Evolutionary conservation across 2,329 filamentous ascomycete genomes (phyloP).

Genomic region (Colletotrichum limetticola): DNA sequence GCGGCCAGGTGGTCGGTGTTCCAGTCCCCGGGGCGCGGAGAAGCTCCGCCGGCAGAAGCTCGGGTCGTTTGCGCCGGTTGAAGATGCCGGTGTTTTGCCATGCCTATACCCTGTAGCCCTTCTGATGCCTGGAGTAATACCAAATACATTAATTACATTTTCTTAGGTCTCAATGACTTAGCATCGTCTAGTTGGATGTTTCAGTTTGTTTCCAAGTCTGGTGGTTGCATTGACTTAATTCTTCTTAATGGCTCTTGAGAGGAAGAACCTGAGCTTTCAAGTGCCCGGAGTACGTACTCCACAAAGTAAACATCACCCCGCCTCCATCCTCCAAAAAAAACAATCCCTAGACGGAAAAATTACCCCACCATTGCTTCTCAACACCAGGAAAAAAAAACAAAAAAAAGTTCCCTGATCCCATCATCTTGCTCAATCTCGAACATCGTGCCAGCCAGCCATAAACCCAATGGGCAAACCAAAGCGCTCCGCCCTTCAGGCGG

Average conservation of each 20-base stretch:
- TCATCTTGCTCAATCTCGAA: neutral
- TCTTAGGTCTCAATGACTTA: too few relatives aligned
- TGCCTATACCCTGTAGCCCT: neutral
- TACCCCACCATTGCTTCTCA: slow-evolving; percentile 27
- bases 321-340: slow-evolving; percentile 14
- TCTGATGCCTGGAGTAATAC: neutral
- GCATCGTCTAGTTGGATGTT: neutral
- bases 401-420: slow-evolving; percentile 8
- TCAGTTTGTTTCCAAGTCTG: neutral
- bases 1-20: neutral
- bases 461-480: slow-evolving; percentile 60
- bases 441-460: too few relatives aligned
- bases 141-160: neutral
- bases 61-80: neutral
- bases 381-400: slow-evolving; percentile 16
- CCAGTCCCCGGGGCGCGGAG: neutral
- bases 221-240: neutral
- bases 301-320: neutral
- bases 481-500: slow-evolving; percentile 80
- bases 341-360: slow-evolving; percentile 2
- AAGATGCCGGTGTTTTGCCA: neutral
- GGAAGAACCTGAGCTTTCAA: neutral
- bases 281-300: neutral
- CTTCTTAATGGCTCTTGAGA: neutral
- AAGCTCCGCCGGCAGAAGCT: slow-evolving; percentile 1